Evolutionary conservation across 495 filamentous ascomycete species (phyloP), one percentile per base, ranked within the genome.

Genomic region (Neurospora discreta): DNA sequence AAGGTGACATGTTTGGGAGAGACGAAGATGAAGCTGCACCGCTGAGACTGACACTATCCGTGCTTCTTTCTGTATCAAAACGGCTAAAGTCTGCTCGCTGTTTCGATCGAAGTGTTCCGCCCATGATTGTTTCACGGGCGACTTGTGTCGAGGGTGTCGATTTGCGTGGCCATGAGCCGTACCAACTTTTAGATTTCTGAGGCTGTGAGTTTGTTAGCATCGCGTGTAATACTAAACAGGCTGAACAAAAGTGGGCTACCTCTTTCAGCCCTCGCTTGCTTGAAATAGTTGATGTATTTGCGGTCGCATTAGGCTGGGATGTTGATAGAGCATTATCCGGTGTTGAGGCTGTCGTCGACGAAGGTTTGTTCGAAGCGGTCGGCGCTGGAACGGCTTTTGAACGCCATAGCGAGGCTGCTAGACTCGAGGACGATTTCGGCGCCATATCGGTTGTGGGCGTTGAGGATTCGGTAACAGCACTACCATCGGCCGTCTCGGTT

Each of bases 111-210:
- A 81, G 72, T 11, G 83, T 85, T 70, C 81, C 82, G 74, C 87
- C 90, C 70, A 90, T 85, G 41, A 93, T 92, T 69, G 89, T 92
- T 82, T 94, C 91, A 78, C 89, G 89, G 71, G 90, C 91, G 78
- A 93, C 87, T 81, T 92, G 87, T 68, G 89, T 93, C 69, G 91
- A 89, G 67, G 91, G 86, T 43, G 85, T 83, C 36, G 91, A 90
- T 79, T 94, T 94, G 43, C 85, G 84, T 33, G 90, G 88, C 90
- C 90, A 89, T n/a, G 86, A 88, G 40, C 87, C 87, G 69, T 88
- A 88, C 88, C 88, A 94, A 68, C 86, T 87, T 41, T 82, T 83
- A 11, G 85, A 84, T 74, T 89, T 89, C 79, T 84, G 86, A 68
- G 82, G 75, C 83, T 85, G 76, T 9, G 72, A 80, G 13, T 33